Conservation (phyloP, 352 stramenopile genomes). For the Phytophthora sp. region DNA sequence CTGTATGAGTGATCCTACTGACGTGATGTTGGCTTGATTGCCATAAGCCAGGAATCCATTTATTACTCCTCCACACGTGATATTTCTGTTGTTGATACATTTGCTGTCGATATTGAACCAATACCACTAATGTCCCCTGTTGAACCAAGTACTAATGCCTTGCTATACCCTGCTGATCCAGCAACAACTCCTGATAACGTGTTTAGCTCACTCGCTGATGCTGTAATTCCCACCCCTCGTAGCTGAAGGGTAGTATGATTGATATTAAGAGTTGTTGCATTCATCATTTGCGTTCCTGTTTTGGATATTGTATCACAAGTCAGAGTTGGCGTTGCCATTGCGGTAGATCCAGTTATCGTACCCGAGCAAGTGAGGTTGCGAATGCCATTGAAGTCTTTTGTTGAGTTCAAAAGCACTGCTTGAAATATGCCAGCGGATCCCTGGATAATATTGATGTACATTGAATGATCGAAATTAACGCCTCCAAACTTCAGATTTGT, state of each 20-base stretch:
- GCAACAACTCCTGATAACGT: not conserved
- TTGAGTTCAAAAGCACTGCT: not conserved
- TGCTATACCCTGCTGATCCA: constrained; percentile 2
- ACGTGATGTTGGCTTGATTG: too few species aligned
- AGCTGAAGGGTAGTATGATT: constrained; percentile 13
- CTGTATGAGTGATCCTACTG: not conserved
- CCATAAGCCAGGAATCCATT: constrained; percentile 13
- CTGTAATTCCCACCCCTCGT: not conserved
- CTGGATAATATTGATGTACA: too few species aligned
- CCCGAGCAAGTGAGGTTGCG: not conserved
- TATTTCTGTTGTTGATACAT: not conserved
- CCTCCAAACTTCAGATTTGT: not conserved
- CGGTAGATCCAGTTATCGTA: too few species aligned
- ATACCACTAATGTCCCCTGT: not conserved
- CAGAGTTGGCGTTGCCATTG: not conserved
- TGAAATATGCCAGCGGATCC: not conserved
- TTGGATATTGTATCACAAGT: constrained; percentile 12
- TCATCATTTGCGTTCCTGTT: constrained; percentile 11
- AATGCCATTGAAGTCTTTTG: not conserved
- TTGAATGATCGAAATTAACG: not conserved
- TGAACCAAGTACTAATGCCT: constrained; percentile 10
- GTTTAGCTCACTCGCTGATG: not conserved
- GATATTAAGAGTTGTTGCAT: constrained; percentile 3
- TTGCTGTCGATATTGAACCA: not conserved
- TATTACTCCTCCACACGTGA: not conserved